Evolutionary conservation across 176 grass and related monocot genomes (phyloP).

Genomic region (Pontederia crassipes): DNA sequence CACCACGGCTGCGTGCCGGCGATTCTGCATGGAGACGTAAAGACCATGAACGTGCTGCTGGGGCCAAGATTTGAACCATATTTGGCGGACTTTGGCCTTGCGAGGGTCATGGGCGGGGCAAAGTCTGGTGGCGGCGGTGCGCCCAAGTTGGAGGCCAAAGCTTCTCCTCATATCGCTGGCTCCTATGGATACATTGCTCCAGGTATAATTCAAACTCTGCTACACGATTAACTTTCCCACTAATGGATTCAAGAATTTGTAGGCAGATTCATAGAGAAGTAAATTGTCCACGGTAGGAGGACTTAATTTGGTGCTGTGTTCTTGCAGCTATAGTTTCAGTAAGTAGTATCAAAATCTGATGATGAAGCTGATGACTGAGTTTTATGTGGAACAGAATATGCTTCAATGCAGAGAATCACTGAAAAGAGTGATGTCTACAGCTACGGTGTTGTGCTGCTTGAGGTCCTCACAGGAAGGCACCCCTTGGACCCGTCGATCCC

Average conservation of each 20-base stretch:
- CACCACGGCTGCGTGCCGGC: slow-evolving; percentile 95
- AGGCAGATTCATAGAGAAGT: too few species aligned
- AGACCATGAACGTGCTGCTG: slow-evolving; percentile 89
- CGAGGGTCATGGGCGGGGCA: slow-evolving; percentile 35
- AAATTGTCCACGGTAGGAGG: too few species aligned
- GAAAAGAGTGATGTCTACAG: slow-evolving; percentile 95
- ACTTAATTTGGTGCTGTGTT: too few species aligned
- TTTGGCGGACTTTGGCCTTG: slow-evolving; percentile 88
- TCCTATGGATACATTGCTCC: slow-evolving; percentile 93
- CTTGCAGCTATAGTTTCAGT: too few species aligned
- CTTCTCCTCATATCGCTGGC: slow-evolving; percentile 50
- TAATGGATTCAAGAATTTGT: too few species aligned
- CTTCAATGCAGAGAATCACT: slow-evolving; percentile 68
- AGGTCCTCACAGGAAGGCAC: slow-evolving; percentile 64
- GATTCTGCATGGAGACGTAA: slow-evolving; percentile 83
- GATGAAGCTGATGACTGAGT: slow-evolving; percentile 3
- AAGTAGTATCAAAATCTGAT: too few species aligned
- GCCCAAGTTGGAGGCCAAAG: slow-evolving; percentile 41
- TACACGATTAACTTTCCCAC: too few species aligned
- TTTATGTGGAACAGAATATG: slow-evolving; percentile 48
- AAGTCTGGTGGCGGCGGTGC: neutral
- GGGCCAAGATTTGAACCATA: slow-evolving; percentile 69
- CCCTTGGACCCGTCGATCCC: slow-evolving; percentile 68
- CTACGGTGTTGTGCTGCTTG: slow-evolving; percentile 77
- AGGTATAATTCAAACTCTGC: slow-evolving; percentile 25